These are phyloP conservation scores for Populus pruinosa DNA, from an alignment of 345 rosid genomes.

Conservation along the genomic window DNA sequence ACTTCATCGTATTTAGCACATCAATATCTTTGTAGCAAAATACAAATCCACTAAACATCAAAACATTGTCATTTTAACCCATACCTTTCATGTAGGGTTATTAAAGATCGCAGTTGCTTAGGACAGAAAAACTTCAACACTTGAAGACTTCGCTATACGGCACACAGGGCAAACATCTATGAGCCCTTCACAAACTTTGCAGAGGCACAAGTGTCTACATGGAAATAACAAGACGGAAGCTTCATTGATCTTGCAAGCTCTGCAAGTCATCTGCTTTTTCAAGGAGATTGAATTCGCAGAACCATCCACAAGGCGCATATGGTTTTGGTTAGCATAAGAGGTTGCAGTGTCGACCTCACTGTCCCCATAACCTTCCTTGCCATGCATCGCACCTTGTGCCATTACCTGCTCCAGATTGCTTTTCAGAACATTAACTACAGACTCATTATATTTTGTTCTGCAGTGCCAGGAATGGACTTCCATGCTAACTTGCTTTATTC, in stretches of 20 bases:
- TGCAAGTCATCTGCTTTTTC: slow-evolving; percentile 42
- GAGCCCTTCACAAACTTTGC: slow-evolving; percentile 59
- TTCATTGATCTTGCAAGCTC: slow-evolving; percentile 48
- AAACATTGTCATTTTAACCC: slow-evolving; percentile 6
- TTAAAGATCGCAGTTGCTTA: slow-evolving; percentile 24
- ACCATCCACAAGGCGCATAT: slow-evolving; percentile 14
- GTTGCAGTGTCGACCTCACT: slow-evolving; percentile 65
- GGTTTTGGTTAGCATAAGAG: slow-evolving; percentile 41
- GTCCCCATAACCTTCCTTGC: slow-evolving; percentile 76
- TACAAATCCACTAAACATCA: not conserved
- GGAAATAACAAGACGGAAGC: slow-evolving; percentile 58
- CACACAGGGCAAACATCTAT: slow-evolving; percentile 55
- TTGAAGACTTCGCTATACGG: slow-evolving; percentile 46
- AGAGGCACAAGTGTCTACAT: slow-evolving; percentile 66
- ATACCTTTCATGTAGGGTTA: slow-evolving; percentile 1
- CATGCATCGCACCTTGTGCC: slow-evolving; percentile 41
- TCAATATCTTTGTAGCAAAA: not conserved
- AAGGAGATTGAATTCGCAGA: slow-evolving; percentile 13
- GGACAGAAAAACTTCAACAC: slow-evolving; percentile 44
- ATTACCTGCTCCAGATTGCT: slow-evolving; percentile 60
- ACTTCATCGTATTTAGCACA: not conserved
- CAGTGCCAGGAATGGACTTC: slow-evolving; percentile 70
- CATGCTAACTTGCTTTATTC: slow-evolving; percentile 45
- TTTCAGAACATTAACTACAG: slow-evolving; percentile 56
- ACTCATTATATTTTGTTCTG: slow-evolving; percentile 68